A percentile compares a stretch with the other conserved stretches of the same genome.
Evolutionary conservation across 140 eudicot genomes (phyloP).

Genomic region (Bidens hawaiensis): DNA sequence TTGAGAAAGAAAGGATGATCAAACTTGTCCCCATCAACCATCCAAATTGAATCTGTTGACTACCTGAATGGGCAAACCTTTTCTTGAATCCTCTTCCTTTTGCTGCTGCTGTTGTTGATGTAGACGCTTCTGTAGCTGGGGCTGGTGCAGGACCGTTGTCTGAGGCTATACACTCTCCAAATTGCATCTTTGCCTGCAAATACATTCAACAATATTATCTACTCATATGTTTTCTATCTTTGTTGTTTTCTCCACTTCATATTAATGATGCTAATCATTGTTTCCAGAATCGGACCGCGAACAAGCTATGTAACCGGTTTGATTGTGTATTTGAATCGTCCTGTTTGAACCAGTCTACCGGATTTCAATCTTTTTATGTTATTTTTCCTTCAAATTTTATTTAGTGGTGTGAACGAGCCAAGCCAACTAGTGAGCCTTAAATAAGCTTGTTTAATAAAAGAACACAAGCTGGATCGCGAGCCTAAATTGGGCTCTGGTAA

Average conservation of each 20-base stretch:
- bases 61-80: slow-evolving; percentile 24
- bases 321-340: too few relatives aligned
- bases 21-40: slow-evolving; percentile 33
- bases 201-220: background rate
- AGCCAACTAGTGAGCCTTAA: too few relatives aligned
- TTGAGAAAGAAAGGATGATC: slow-evolving; percentile 13
- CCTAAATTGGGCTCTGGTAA: too few relatives aligned
- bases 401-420: too few relatives aligned
- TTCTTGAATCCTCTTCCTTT: slow-evolving; percentile 27
- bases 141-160: slow-evolving; percentile 33
- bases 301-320: too few relatives aligned
- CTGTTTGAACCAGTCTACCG: too few relatives aligned
- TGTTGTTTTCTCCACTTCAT: background rate
- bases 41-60: slow-evolving; percentile 21
- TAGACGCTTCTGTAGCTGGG: slow-evolving; percentile 11
- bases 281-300: too few relatives aligned
- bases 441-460: too few relatives aligned
- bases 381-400: too few relatives aligned
- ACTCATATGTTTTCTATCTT: background rate
- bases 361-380: too few relatives aligned
- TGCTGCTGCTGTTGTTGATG: slow-evolving; percentile 15
- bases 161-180: slow-evolving; percentile 43
- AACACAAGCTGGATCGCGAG: too few relatives aligned
- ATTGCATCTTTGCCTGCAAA: slow-evolving; percentile 52
- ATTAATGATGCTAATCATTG: background rate